Evolutionary conservation across 208 protist species (phyloP), one percentile per base, ranked within the genome.

Genomic region (Leishmania braziliensis): DNA sequence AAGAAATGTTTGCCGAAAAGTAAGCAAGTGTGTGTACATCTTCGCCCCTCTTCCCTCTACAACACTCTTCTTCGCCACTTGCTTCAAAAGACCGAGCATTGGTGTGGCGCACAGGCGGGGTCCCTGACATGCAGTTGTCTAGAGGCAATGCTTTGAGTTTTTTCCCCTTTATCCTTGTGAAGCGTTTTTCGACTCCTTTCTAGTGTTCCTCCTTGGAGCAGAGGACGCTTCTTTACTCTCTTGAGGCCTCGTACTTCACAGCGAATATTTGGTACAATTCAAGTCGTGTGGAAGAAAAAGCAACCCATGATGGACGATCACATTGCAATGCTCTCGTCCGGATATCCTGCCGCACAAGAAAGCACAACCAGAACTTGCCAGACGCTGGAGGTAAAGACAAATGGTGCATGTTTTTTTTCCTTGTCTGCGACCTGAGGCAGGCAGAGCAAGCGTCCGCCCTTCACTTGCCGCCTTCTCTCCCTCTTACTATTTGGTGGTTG

Each of bases 1-100:
- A 89, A 66, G 89, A 95, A 14, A 87, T 94, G 86, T 94, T 94
- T 89, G 75, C 50, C 3, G 58, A 60, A 36, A 79, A 56, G 36
- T 85, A 77, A 72, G n/a, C 43, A 23, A 53, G 5, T 8, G n/a
- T 46, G 68, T 73, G 26, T 78, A 10, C 79, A 73, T 80, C 71
- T 18, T 56, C 62, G 75, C 46, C 18, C 39, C 39, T 77, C 33
- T 48, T 51, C 43, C 53, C 16, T 66, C 29, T 26, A 73, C 46
- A 9, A 33, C 26, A 62, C 51, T 62, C 53, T 76, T 76, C 26
- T 39, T 18, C 48, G 2, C 48, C 29, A 76, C 53, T 58, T 43
- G 43, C 39, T 58, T 65, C 46, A 33, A 39, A 54, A 33, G 9
- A 54, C 43, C 69, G n/a, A 3, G 46, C 46, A 46, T 73, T 12